Base-by-base conservation (phyloP, 1,284 basidiomycete species). In the Melampsora larici-populina region DNA sequence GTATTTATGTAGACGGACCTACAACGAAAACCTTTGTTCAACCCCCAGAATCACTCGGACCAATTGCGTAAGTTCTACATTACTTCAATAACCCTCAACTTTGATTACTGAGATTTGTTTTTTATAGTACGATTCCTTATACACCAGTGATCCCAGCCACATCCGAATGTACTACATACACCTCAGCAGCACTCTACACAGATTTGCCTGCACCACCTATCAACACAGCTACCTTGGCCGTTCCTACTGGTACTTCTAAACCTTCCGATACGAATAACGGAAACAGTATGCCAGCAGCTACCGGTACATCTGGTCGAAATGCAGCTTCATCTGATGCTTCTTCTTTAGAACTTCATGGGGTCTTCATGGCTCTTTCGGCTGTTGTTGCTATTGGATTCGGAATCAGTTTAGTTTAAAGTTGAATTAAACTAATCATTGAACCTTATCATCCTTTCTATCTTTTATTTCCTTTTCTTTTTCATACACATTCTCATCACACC, bases 121-220 rank as follows among this genome's bases (percentile, higher is more conserved):
- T 31, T 40, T 26, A 2, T 33, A 74, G 72, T 58, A 86, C 86
- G 9, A 85, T 90, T 51, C 90, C 90, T 0, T 92, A 90, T 85
- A 86, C 85, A 0, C 85, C 90, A 13, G 83, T 82, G 9, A 83
- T 89, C 43, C 90, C 91, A 9, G 84, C 88, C 0, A 88, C 87
- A 33, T 89, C 88, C 66, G 88, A 88, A 84, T 93, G 91, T 82
- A 85, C 86, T 33, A 86, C 87, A 0, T 89, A 86, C 83, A 81
- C 85, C 31, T 89, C 88, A 21, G 81, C 87, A 0, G 86, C 85
- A 26, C 85, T 92, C 33, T 92, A 84, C 84, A 85, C 84, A 6
- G 79, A 62, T 63, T 74, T 63, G 46, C 79, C 62, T 74, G 80
- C 49, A 78, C 75, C 79, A 78, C 67, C 64, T 11, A 26, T 62